Conservation (phyloP, 2,329 filamentous ascomycete genomes). For the Zasmidium angulare region DNA sequence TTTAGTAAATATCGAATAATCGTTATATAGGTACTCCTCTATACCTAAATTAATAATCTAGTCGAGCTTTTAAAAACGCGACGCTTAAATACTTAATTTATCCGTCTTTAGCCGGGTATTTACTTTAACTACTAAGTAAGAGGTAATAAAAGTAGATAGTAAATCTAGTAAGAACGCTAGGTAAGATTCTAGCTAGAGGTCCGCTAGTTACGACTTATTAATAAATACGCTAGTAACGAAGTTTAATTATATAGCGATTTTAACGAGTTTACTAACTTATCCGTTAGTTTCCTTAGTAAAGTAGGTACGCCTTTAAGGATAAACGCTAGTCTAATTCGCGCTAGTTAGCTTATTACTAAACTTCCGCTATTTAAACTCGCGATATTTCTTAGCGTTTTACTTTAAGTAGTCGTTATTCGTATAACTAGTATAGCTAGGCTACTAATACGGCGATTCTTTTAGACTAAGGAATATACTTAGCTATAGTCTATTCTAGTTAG, state of each 20-base stretch:
- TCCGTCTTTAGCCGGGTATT: neutral
- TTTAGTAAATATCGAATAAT: neutral
- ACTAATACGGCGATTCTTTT: neutral
- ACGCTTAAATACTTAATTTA: neutral
- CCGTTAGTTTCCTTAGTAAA: neutral
- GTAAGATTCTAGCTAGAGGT: neutral
- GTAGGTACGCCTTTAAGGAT: too few species aligned
- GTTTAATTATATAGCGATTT: neutral
- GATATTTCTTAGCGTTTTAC: neutral
- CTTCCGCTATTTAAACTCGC: neutral
- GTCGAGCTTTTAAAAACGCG: neutral
- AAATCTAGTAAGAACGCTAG: neutral
- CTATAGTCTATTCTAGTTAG: too few species aligned
- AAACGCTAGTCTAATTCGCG: neutral
- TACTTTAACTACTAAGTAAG: too few species aligned
- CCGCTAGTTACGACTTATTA: neutral
- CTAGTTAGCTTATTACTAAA: neutral
- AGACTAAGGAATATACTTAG: too few species aligned
- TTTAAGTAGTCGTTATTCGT: neutral
- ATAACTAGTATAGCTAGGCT: neutral
- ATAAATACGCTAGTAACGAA: neutral
- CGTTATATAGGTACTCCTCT: constrained; percentile 1
- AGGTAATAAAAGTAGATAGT: neutral
- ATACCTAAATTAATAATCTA: neutral
- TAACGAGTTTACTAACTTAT: neutral